phyloP scores from a whole-genome alignment of 2,329 filamentous ascomycete species.

The Knufia fluminis region DNA sequence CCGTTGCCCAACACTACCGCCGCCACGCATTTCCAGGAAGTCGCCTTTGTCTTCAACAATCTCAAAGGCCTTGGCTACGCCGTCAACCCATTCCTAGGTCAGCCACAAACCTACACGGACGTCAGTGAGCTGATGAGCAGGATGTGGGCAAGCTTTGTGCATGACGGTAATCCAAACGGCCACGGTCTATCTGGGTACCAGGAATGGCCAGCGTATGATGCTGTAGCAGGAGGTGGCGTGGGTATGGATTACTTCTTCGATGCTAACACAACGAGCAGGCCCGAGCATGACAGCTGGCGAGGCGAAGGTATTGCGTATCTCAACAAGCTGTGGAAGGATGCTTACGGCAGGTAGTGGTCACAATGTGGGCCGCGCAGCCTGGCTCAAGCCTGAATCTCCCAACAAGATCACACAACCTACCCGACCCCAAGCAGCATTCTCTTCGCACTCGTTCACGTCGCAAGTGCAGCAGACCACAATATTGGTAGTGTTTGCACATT shows the following conservation, averaged over 20 bases:
- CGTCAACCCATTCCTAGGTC: slow-evolving; percentile 27
- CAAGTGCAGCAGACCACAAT: no score
- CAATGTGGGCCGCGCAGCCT: no score
- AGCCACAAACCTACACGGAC: slow-evolving; percentile 33
- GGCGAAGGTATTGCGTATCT: slow-evolving; percentile 26
- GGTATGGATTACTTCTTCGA: slow-evolving; percentile 34
- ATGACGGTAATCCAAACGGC: slow-evolving; percentile 38
- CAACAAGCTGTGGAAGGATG: slow-evolving; percentile 1
- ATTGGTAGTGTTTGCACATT: no score
- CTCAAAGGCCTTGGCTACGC: slow-evolving; percentile 16
- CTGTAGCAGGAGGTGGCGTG: slow-evolving; percentile 8
- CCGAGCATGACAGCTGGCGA: slow-evolving; percentile 40
- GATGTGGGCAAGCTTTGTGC: slow-evolving; percentile 46
- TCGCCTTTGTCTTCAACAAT: slow-evolving; percentile 47
- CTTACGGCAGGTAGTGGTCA: neutral
- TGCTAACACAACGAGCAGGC: slow-evolving; percentile 36
- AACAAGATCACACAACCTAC: no score
- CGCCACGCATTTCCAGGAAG: slow-evolving; percentile 47
- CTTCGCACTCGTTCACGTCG: no score
- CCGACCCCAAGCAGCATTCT: no score
- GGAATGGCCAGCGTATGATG: slow-evolving; percentile 2
- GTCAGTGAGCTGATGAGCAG: slow-evolving; percentile 42
- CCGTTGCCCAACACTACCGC: slow-evolving; percentile 34
- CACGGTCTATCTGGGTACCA: slow-evolving; percentile 17
- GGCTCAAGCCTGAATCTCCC: no score